Evolutionary conservation across 345 rosid genomes (phyloP).

Genomic region (Populus pruinosa): DNA sequence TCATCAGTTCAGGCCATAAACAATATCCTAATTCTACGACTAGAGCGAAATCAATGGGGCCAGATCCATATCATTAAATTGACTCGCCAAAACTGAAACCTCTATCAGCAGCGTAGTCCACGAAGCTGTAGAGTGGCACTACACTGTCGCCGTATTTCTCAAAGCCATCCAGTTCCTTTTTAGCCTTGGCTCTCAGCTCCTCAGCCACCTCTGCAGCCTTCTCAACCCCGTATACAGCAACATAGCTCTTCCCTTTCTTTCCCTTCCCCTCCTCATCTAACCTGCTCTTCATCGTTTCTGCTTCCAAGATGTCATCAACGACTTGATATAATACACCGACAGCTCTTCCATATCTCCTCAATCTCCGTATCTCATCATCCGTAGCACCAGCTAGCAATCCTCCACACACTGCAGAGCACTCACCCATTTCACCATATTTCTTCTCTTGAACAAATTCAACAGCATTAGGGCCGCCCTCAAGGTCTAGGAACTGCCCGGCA

Average conservation of each 20-base stretch:
- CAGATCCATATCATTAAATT: not conserved
- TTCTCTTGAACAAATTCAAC: constrained; percentile 72
- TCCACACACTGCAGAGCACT: constrained; percentile 94
- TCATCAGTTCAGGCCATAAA: not conserved
- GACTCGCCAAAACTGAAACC: constrained; percentile 37
- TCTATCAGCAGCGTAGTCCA: constrained; percentile 71
- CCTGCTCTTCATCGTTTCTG: constrained; percentile 16
- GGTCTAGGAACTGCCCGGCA: constrained; percentile 92
- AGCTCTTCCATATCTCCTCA: constrained; percentile 82
- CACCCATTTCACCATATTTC: constrained; percentile 81
- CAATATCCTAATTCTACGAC: not conserved
- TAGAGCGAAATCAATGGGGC: not conserved
- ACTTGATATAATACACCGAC: constrained; percentile 85
- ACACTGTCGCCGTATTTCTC: constrained; percentile 58
- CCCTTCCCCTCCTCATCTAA: constrained; percentile 22
- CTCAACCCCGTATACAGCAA: constrained; percentile 50
- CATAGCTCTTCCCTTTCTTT: constrained; percentile 53
- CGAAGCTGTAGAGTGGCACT: constrained; percentile 73
- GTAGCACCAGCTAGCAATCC: constrained; percentile 83
- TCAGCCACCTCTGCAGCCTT: constrained; percentile 64
- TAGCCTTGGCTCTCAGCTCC: constrained; percentile 60
- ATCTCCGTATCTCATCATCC: constrained; percentile 60
- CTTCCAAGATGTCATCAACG: constrained; percentile 60
- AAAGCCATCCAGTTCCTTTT: constrained; percentile 60
- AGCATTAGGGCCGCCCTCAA: constrained; percentile 63